Conservation (phyloP, 2,329 filamentous ascomycete genomes). For the Botrytis deweyae region DNA sequence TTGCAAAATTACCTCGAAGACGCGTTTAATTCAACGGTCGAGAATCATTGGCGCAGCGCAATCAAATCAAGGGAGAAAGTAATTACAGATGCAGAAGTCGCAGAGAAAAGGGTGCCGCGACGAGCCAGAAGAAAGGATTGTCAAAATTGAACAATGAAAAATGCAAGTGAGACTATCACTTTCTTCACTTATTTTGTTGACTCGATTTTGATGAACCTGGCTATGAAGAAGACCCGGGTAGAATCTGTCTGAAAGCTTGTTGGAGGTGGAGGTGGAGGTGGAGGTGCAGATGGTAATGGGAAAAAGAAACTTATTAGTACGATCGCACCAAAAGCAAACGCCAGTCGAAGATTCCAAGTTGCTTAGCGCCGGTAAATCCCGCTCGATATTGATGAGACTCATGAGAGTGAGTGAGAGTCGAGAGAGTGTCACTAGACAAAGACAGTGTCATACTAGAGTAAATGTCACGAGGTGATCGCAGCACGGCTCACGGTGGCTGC, state of each 20-base stretch:
- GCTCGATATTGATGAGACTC: too few species aligned
- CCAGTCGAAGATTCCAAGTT: background rate
- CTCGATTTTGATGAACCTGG: background rate
- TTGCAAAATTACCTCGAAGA: constrained; percentile 23
- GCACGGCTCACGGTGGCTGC: background rate
- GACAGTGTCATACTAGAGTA: background rate
- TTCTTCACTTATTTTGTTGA: background rate
- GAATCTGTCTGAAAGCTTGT: background rate
- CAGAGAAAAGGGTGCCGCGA: constrained; percentile 1
- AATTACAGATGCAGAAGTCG: constrained; percentile 6
- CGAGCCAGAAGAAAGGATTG: constrained; percentile 3
- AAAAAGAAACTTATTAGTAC: constrained; percentile 7
- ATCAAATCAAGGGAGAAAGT: constrained; percentile 25
- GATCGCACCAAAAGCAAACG: background rate
- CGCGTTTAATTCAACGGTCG: constrained; percentile 30
- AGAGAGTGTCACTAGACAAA: background rate
- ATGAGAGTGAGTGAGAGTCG: background rate
- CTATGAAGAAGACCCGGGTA: background rate
- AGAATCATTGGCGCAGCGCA: constrained; percentile 32
- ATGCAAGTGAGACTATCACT: constrained; percentile 19
- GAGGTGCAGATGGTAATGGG: background rate
- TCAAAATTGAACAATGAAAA: constrained; percentile 2
- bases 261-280: background rate
- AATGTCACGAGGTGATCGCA: background rate
- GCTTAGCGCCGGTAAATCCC: constrained; percentile 2